Evolutionary conservation across 352 stramenopile genomes (phyloP).

Genomic region (Pythium aphanidermatum): DNA sequence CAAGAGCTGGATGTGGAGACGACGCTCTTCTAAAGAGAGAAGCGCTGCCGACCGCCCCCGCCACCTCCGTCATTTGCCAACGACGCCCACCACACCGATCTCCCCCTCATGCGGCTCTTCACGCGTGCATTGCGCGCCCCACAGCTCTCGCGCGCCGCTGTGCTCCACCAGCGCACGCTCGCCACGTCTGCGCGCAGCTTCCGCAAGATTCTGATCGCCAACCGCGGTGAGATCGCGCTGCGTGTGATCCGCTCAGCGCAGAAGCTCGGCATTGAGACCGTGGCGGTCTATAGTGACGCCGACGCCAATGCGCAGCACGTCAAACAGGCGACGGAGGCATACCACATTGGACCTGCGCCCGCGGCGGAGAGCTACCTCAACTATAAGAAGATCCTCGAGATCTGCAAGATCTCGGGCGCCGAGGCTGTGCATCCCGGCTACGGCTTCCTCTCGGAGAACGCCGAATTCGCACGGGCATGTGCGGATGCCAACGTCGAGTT

Average conservation of each 20-base stretch:
- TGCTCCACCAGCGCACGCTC: constrained; percentile 18
- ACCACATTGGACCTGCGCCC: constrained; percentile 57
- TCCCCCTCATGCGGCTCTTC: constrained; percentile 15
- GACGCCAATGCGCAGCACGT: constrained; percentile 79
- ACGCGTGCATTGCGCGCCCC: constrained; percentile 9
- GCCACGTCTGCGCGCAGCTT: constrained; percentile 40
- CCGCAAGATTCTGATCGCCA: constrained; percentile 90
- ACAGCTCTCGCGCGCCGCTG: constrained; percentile 10
- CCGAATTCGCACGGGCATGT: constrained; percentile 63
- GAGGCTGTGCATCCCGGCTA: constrained; percentile 89
- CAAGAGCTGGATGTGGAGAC: constrained; percentile 15
- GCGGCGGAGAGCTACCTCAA: constrained; percentile 77
- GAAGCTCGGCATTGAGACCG: constrained; percentile 86
- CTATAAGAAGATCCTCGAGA: constrained; percentile 68
- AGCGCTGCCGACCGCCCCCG: neutral
- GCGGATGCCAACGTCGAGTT: constrained; percentile 80
- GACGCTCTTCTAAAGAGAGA: constrained; percentile 15
- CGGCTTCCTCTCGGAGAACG: constrained; percentile 89
- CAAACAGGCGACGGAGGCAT: constrained; percentile 64
- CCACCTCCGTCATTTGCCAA: neutral
- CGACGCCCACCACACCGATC: neutral
- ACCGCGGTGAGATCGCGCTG: constrained; percentile 88
- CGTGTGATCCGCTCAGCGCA: constrained; percentile 82
- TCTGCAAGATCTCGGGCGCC: constrained; percentile 51
- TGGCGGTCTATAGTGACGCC: constrained; percentile 88